These are phyloP conservation scores for Babesia divergens DNA, from an alignment of 169 alveolate genomes.

Conservation along the genomic window DNA sequence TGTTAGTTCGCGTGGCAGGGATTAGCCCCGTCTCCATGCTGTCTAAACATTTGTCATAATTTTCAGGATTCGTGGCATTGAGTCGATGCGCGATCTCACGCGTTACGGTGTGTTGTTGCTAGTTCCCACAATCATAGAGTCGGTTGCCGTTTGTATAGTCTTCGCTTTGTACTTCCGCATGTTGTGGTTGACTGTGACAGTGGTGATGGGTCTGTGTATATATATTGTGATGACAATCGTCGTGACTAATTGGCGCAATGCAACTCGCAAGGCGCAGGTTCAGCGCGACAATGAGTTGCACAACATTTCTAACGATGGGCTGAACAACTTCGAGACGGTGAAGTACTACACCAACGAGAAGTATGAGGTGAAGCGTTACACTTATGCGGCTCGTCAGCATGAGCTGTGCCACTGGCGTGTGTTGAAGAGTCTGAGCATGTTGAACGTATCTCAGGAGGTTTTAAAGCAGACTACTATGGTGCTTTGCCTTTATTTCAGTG, in stretches of 20 bases:
- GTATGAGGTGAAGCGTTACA: constrained; percentile 64
- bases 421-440: constrained; percentile 61
- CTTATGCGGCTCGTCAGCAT: constrained; percentile 62
- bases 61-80: constrained; percentile 45
- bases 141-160: constrained; percentile 14
- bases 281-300: constrained; percentile 76
- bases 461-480: constrained; percentile 39
- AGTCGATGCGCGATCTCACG: constrained; percentile 55
- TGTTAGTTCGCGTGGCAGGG: neutral
- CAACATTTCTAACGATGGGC: constrained; percentile 68
- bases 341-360: constrained; percentile 73
- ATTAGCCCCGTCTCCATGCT: neutral
- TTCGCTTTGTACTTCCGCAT: constrained; percentile 37
- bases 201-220: constrained; percentile 31
- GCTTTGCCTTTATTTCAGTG: constrained; percentile 24
- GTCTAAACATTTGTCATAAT: neutral
- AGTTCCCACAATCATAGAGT: constrained; percentile 57
- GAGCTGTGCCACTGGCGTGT: constrained; percentile 62
- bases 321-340: constrained; percentile 75
- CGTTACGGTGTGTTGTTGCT: constrained; percentile 46
- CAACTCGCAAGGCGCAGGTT: constrained; percentile 63
- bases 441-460: constrained; percentile 68
- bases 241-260: constrained; percentile 69
- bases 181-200: constrained; percentile 21
- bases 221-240: constrained; percentile 51